A percentile compares a stretch with the other conserved stretches of the same genome.
These are phyloP conservation scores for Pontederia crassipes DNA, from an alignment of 176 grass and related monocot species.

Conservation along the genomic window DNA sequence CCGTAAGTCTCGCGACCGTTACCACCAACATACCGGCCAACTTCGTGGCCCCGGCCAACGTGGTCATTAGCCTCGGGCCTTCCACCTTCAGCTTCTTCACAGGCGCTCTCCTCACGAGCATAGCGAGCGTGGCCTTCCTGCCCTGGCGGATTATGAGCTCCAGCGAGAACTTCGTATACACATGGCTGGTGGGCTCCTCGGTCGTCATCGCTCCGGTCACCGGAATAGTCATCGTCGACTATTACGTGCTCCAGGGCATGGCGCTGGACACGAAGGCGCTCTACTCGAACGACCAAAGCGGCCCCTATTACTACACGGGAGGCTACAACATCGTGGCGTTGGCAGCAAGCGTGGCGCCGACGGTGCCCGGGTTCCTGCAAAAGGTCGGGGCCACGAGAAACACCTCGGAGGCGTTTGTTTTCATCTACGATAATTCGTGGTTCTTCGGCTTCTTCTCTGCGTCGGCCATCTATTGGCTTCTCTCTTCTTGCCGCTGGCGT, in stretches of 20 bases:
- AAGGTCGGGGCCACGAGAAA: slow-evolving; percentile 15
- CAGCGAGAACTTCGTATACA: slow-evolving; percentile 32
- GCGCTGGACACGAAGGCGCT: slow-evolving; percentile 22
- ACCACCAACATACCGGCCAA: slow-evolving; percentile 45
- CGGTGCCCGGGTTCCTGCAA: slow-evolving; percentile 31
- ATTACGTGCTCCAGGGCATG: slow-evolving; percentile 22
- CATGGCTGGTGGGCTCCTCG: slow-evolving; percentile 35
- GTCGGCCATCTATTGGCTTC: slow-evolving; percentile 16
- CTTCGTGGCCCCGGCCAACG: slow-evolving; percentile 32
- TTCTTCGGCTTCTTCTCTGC: slow-evolving; percentile 31
- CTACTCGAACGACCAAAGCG: slow-evolving; percentile 12
- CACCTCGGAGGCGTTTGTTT: slow-evolving; percentile 11
- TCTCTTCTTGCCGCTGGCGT: slow-evolving; percentile 1
- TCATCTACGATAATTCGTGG: slow-evolving; percentile 29
- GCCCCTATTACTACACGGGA: slow-evolving; percentile 32
- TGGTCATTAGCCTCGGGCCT: slow-evolving; percentile 27
- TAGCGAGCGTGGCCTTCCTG: slow-evolving; percentile 26
- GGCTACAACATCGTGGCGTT: slow-evolving; percentile 35
- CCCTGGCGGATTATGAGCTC: slow-evolving; percentile 33
- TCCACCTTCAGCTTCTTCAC: slow-evolving; percentile 26
- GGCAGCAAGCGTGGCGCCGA: slow-evolving; percentile 15
- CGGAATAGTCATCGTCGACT: slow-evolving; percentile 28
- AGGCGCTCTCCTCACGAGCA: slow-evolving; percentile 15
- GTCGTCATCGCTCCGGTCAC: slow-evolving; percentile 24
- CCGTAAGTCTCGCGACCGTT: slow-evolving; percentile 25